These are phyloP conservation scores for Daldinia decipiens DNA, from an alignment of 495 filamentous ascomycete species.

Conservation along the genomic window DNA sequence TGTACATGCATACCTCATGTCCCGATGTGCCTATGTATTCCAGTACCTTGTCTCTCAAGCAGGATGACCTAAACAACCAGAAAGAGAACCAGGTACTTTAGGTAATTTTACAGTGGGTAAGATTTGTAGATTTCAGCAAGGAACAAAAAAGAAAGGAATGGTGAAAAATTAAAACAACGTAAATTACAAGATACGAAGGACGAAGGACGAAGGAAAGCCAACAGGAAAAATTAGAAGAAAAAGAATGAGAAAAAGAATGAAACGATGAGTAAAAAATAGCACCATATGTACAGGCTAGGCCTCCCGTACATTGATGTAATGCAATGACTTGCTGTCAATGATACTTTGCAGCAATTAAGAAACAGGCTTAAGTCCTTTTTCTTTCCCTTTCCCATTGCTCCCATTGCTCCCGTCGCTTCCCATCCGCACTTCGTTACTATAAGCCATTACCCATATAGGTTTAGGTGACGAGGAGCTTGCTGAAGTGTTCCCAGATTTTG, in stretches of 20 bases:
- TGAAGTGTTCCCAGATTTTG: conserved; percentile 19
- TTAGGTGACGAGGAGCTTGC: conserved; percentile 14
- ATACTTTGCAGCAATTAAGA: conserved; percentile 37
- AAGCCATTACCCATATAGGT: conserved; percentile 33
- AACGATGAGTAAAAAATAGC: conserved; percentile 13
- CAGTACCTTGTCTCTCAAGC: conserved; percentile 17
- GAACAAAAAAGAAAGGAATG: not conserved
- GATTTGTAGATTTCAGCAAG: not conserved
- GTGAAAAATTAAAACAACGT: conserved; percentile 1
- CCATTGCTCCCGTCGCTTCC: not conserved
- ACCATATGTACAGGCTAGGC: conserved; percentile 12
- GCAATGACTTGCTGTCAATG: conserved; percentile 17
- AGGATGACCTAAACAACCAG: conserved; percentile 19
- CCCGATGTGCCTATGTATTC: conserved; percentile 21
- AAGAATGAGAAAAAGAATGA: conserved; percentile 13
- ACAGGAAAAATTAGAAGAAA: conserved; percentile 11
- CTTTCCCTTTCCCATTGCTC: conserved; percentile 10
- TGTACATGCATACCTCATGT: conserved; percentile 14
- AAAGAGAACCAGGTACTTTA: conserved; percentile 21
- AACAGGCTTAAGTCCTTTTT: not conserved
- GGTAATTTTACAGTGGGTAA: conserved; percentile 14
- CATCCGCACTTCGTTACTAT: conserved; percentile 6
- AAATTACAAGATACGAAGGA: conserved; percentile 4
- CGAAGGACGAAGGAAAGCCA: conserved; percentile 3
- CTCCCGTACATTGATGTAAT: conserved; percentile 1